Percentiles rank a stretch among this genome's conserved stretches.
Conservation (phyloP, 768 basidiomycete species). For the Trametes punicea region DNA sequence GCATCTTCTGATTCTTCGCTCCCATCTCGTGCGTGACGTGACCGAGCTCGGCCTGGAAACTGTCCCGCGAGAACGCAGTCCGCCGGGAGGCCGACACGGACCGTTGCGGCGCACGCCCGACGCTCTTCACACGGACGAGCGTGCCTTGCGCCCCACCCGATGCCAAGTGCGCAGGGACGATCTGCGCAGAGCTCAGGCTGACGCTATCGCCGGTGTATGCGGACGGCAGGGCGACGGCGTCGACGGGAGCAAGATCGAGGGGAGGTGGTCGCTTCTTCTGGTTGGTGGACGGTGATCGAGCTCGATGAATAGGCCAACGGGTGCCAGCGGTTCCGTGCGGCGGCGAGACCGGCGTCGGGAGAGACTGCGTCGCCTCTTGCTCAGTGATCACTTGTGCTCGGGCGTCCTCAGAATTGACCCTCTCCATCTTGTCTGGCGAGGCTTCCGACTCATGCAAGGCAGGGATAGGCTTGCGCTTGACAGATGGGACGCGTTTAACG, state of each 20-base stretch:
- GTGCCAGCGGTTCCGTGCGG: neutral
- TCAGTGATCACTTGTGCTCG: constrained; percentile 3
- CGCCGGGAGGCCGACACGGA: constrained; percentile 17
- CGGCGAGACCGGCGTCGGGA: constrained; percentile 20
- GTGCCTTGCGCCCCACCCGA: neutral
- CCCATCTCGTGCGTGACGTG: neutral
- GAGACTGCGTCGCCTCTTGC: constrained; percentile 8
- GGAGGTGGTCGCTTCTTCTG: neutral
- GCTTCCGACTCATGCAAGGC: neutral
- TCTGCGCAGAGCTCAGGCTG: neutral
- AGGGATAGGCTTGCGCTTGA: constrained; percentile 8
- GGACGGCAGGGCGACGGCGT: neutral
- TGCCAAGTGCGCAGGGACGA: constrained; percentile 1
- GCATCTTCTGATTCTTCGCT: neutral
- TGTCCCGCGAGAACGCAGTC: constrained; percentile 18
- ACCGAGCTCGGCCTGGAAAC: constrained; percentile 19
- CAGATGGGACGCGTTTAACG: neutral
- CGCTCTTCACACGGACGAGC: constrained; percentile 19
- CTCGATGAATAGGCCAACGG: neutral
- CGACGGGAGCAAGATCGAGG: neutral
- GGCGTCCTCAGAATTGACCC: neutral
- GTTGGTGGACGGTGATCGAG: neutral
- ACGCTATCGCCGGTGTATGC: neutral
- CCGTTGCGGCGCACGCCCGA: constrained; percentile 18
- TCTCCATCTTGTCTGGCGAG: neutral